These are phyloP conservation scores for Blastocystis sp. DNA, from an alignment of 352 stramenopile species.

Conservation along the genomic window DNA sequence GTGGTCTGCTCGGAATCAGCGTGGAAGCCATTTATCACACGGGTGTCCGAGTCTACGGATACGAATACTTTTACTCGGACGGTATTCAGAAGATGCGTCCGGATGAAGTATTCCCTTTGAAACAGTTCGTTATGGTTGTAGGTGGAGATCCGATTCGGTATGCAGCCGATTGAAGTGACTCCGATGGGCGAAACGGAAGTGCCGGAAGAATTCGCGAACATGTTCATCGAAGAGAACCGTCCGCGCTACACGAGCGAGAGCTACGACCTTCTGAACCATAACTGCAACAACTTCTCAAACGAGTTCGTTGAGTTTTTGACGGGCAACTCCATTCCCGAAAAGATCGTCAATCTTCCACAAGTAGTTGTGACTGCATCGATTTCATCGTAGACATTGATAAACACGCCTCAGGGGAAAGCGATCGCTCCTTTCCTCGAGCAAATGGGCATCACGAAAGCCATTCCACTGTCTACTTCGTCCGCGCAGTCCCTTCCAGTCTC, in stretches of 20 bases:
- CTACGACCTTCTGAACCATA: constrained; percentile 89
- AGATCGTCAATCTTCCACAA: constrained; percentile 70
- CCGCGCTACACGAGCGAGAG: constrained; percentile 82
- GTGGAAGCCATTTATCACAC: constrained; percentile 87
- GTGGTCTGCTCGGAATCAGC: constrained; percentile 83
- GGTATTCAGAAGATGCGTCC: constrained; percentile 81
- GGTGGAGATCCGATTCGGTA: constrained; percentile 76
- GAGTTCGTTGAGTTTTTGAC: constrained; percentile 84
- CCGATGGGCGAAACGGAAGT: constrained; percentile 79
- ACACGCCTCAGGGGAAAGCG: constrained; percentile 2
- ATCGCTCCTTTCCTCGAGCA: constrained; percentile 29
- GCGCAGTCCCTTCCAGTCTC: background rate
- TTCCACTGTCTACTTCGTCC: background rate
- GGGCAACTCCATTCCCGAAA: constrained; percentile 80
- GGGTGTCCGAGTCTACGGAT: constrained; percentile 76
- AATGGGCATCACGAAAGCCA: constrained; percentile 27
- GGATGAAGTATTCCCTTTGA: constrained; percentile 64
- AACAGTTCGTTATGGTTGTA: constrained; percentile 49
- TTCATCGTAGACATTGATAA: constrained; percentile 25
- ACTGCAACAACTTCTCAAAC: constrained; percentile 95
- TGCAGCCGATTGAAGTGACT: constrained; percentile 81
- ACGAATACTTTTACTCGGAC: constrained; percentile 90
- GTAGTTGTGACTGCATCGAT: constrained; percentile 41
- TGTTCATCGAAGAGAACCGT: constrained; percentile 79
- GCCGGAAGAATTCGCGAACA: constrained; percentile 79